Evolutionary conservation across 2,329 filamentous ascomycete species (phyloP).

Genomic region (Cladophialophora bantiana): DNA sequence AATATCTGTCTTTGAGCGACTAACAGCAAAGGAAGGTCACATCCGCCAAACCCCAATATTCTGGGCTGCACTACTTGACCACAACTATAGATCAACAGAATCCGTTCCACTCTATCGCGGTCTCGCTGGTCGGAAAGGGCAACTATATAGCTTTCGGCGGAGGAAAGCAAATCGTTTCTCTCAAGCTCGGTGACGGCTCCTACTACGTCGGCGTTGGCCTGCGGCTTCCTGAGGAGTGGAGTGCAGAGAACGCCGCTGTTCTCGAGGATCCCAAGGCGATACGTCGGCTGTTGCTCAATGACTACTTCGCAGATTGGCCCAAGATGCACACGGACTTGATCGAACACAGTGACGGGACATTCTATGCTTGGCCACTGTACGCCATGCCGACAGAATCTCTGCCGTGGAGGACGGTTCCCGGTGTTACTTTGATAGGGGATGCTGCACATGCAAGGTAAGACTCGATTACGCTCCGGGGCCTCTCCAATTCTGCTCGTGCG

Average conservation of each 20-base stretch:
- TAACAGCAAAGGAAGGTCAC: constrained; percentile 42
- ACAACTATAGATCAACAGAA: constrained; percentile 41
- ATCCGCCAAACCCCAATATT: constrained; percentile 44
- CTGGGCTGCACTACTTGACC: constrained; percentile 44
- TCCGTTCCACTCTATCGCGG: constrained; percentile 41
- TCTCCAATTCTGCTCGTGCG: not conserved
- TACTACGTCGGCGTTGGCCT: constrained; percentile 25
- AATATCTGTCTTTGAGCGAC: not conserved
- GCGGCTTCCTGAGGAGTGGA: constrained; percentile 16
- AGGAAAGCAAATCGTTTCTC: constrained; percentile 37
- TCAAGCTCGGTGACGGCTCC: constrained; percentile 38
- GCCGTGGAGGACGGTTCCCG: constrained; percentile 36
- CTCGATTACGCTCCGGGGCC: not conserved
- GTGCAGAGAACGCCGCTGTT: constrained; percentile 9
- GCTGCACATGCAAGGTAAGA: constrained; percentile 39
- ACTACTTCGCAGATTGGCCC: constrained; percentile 34
- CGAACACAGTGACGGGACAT: constrained; percentile 34
- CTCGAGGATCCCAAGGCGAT: constrained; percentile 19
- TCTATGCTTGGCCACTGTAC: constrained; percentile 41
- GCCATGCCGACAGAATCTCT: constrained; percentile 32
- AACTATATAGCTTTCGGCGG: constrained; percentile 29
- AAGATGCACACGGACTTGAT: constrained; percentile 36
- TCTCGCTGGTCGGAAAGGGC: constrained; percentile 34
- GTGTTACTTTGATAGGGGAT: constrained; percentile 41
- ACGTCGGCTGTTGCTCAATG: constrained; percentile 11